phyloP scores from a whole-genome alignment of 106 monocot genomes.

The Phalaenopsis equestris region DNA sequence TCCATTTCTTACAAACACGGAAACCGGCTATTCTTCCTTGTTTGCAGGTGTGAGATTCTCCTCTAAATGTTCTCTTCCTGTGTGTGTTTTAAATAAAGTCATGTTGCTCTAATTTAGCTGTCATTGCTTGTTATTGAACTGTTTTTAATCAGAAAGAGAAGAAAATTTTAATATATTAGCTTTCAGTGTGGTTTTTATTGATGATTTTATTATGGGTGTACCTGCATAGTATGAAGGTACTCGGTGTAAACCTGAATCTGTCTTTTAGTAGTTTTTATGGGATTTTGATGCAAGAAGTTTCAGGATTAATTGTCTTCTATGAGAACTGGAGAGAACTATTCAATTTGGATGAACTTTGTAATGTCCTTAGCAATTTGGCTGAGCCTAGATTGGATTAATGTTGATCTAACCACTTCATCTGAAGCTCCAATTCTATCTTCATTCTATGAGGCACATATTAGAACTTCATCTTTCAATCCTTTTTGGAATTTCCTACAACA shows the following conservation, averaged over 20 bases:
- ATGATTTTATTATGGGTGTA: not conserved
- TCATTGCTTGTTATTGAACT: not conserved
- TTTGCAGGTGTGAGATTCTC: slow-evolving; percentile 60
- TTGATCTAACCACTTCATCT: not conserved
- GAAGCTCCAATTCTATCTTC: not conserved
- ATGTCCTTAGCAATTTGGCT: not conserved
- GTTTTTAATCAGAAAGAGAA: not conserved
- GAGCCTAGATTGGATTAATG: slow-evolving; percentile 1
- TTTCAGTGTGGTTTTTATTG: not conserved
- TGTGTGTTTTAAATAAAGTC: not conserved
- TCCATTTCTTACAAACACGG: slow-evolving; percentile 84
- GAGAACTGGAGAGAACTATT: not conserved
- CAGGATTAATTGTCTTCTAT: not conserved
- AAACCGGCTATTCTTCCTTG: slow-evolving; percentile 90
- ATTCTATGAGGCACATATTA: not conserved
- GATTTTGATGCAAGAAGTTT: not conserved
- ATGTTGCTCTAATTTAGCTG: not conserved
- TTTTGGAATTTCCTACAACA: not conserved
- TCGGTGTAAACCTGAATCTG: not conserved
- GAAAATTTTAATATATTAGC: not conserved
- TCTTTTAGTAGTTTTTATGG: not conserved
- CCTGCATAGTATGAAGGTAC: not conserved
- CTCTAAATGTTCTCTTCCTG: not conserved
- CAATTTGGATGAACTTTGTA: not conserved
- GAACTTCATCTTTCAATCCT: not conserved